Conservation (phyloP, 2,329 filamentous ascomycete genomes). For the Colletotrichum sp. region DNA sequence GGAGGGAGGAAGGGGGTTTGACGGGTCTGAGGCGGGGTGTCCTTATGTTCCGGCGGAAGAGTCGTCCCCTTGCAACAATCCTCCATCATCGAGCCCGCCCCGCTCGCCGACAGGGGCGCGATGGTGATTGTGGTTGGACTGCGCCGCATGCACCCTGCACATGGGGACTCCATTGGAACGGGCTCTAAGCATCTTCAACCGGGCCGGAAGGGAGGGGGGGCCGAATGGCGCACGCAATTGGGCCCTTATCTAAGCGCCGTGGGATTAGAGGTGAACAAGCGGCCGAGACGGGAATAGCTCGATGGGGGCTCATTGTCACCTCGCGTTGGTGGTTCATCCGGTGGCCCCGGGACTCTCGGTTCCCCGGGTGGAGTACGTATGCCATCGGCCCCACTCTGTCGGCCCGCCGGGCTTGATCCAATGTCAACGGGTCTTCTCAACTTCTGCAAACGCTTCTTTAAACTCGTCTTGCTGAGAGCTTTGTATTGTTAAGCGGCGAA, state of each 20-base stretch:
- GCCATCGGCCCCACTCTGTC: background rate
- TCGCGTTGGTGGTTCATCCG: background rate
- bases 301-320: background rate
- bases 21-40: too few relatives aligned
- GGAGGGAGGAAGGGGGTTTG: too few relatives aligned
- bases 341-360: background rate
- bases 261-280: accelerated
- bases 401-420: background rate
- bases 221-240: background rate
- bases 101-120: background rate
- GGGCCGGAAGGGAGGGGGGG: background rate
- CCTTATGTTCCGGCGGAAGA: too few relatives aligned
- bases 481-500: background rate
- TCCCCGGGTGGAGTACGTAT: background rate
- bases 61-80: too few relatives aligned
- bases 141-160: background rate
- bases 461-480: background rate
- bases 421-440: background rate
- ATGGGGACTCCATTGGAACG: background rate
- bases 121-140: background rate
- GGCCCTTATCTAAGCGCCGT: background rate
- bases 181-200: background rate
- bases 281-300: background rate
- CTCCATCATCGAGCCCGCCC: too few relatives aligned
- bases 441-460: background rate